Evolutionary conservation across 176 grass and related monocot genomes (phyloP).

Genomic region (Oryza meyeriana): DNA sequence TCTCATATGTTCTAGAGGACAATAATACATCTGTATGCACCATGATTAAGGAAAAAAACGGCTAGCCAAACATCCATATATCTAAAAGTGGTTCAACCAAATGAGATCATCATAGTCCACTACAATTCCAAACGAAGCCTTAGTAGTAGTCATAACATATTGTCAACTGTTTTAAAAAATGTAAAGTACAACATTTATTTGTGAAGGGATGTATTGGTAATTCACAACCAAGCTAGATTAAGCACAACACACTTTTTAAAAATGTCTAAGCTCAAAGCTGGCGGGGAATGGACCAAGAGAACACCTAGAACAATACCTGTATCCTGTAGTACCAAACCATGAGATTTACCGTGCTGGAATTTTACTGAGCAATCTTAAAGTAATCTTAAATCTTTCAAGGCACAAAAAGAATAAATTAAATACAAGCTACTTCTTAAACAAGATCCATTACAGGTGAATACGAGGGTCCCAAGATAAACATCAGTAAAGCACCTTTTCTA

Average conservation of each 20-base stretch:
- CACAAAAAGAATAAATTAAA: background rate
- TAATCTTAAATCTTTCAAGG: background rate
- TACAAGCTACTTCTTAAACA: background rate
- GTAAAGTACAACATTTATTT: background rate
- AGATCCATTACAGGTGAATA: background rate
- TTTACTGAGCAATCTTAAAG: background rate
- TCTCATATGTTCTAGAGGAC: too few species aligned
- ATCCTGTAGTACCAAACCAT: background rate
- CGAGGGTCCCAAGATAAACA: background rate
- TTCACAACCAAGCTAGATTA: background rate
- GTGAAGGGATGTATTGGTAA: background rate
- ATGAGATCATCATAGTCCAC: background rate
- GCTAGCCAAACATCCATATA: background rate
- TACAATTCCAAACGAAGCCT: background rate
- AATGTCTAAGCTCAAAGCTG: background rate
- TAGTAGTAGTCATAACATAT: background rate
- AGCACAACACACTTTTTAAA: background rate
- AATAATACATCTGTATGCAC: too few species aligned
- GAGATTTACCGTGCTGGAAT: background rate
- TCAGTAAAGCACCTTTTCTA: background rate
- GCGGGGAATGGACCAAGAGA: background rate
- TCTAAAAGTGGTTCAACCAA: background rate
- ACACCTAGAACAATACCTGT: background rate
- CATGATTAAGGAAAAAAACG: background rate
- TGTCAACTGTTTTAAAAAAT: background rate